Conservation (phyloP, 2,329 filamentous ascomycete genomes). For the Cadophora sp. region DNA sequence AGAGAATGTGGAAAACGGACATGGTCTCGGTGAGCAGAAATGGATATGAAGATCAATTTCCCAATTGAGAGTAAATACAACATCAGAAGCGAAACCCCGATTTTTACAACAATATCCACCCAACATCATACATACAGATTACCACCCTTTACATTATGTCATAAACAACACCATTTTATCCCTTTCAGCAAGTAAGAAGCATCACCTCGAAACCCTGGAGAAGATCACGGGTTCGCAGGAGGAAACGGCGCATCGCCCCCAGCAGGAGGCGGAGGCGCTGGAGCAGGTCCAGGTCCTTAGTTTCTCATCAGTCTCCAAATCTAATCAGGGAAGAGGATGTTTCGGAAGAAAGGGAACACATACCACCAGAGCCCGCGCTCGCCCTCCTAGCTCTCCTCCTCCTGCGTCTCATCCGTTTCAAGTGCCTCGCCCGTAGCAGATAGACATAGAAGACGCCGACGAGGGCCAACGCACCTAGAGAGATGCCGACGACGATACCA, state of each 20-base stretch:
- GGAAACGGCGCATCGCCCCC: background rate
- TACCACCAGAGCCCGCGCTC: background rate
- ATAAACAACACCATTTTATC: no score
- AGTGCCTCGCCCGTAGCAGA: slow-evolving; percentile 26
- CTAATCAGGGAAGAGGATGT: background rate
- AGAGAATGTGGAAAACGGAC: background rate
- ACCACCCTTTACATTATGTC: background rate
- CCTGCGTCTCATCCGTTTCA: slow-evolving; percentile 13
- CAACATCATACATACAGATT: slow-evolving; percentile 2
- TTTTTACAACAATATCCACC: background rate
- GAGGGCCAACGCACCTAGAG: slow-evolving; percentile 22
- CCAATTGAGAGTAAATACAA: slow-evolving; percentile 7
- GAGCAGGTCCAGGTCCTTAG: background rate
- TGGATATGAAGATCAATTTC: background rate
- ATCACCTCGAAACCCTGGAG: background rate
- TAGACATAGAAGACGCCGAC: slow-evolving; percentile 34
- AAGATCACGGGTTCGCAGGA: background rate
- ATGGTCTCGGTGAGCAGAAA: background rate
- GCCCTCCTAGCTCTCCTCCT: slow-evolving; percentile 11
- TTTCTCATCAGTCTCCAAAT: background rate
- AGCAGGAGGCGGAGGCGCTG: slow-evolving; percentile 2
- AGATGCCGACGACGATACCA: slow-evolving; percentile 33
- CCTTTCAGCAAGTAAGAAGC: background rate
- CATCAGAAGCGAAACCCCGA: slow-evolving; percentile 9
- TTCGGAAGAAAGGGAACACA: background rate